These are phyloP conservation scores for Fusarium foetens DNA, from an alignment of 2,329 filamentous ascomycete genomes.

Conservation along the genomic window DNA sequence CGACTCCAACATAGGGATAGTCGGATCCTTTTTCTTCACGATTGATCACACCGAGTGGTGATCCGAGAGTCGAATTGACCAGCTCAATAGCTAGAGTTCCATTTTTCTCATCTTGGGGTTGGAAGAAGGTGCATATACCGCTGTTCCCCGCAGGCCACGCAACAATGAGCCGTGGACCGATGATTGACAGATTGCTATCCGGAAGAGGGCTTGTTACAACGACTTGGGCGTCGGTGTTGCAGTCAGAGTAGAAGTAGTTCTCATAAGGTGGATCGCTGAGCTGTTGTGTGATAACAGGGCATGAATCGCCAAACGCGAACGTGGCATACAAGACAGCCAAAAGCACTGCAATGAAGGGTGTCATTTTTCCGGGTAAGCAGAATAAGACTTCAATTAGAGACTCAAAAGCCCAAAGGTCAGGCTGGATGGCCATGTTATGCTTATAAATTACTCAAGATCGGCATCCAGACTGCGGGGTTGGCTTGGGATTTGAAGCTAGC, in stretches of 20 bases:
- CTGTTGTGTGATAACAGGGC: constrained; percentile 20
- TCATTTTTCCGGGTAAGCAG: not conserved
- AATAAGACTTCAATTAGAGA: not conserved
- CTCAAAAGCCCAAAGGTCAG: not conserved
- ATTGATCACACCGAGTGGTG: constrained; percentile 60
- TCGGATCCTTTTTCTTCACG: constrained; percentile 34
- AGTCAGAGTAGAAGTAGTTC: constrained; percentile 75
- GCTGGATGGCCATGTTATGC: not conserved
- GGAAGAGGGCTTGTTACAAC: constrained; percentile 67
- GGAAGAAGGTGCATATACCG: constrained; percentile 66
- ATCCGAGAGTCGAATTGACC: constrained; percentile 58
- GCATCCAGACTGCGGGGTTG: constrained; percentile 11
- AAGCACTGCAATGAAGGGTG: not conserved
- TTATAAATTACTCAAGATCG: constrained; percentile 9
- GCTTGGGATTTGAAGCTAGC: not conserved
- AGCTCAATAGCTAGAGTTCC: constrained; percentile 64
- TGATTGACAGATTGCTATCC: constrained; percentile 63
- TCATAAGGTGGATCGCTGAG: constrained; percentile 68
- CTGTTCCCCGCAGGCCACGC: constrained; percentile 75
- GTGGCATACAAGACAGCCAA: not conserved
- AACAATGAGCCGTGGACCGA: constrained; percentile 66
- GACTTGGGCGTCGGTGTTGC: constrained; percentile 67
- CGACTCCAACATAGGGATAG: constrained; percentile 62
- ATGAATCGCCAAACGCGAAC: not conserved
- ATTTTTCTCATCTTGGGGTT: constrained; percentile 62